These are phyloP conservation scores for Ceratocystis variospora DNA, from an alignment of 2,329 filamentous ascomycete genomes.

Conservation along the genomic window DNA sequence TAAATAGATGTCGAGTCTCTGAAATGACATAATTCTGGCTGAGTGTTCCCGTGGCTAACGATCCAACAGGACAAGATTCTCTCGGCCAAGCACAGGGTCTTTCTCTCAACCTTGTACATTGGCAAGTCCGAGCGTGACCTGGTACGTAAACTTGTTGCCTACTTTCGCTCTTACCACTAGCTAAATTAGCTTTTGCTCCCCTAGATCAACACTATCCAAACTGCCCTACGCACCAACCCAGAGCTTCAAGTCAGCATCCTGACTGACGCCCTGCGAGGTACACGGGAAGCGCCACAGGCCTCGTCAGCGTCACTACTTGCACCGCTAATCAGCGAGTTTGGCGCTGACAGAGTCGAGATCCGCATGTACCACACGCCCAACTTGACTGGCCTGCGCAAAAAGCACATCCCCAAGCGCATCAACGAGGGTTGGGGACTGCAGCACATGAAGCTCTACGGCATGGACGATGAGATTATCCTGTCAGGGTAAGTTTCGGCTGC, in stretches of 20 bases:
- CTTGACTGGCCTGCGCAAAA: conserved; percentile 72
- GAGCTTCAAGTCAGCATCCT: conserved; percentile 73
- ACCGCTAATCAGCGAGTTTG: conserved; percentile 73
- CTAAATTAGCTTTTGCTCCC: not conserved
- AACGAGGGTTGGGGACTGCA: conserved; percentile 98
- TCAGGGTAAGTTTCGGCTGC: conserved; percentile 48
- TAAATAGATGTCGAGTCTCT: conserved; percentile 27
- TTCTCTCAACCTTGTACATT: conserved; percentile 92
- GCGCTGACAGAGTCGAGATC: conserved; percentile 70
- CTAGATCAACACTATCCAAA: conserved; percentile 60
- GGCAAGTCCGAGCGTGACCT: conserved; percentile 86
- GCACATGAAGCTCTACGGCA: conserved; percentile 96
- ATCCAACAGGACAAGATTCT: conserved; percentile 57
- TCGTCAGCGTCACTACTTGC: conserved; percentile 82
- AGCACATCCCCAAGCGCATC: conserved; percentile 70
- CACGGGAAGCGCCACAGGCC: conserved; percentile 70
- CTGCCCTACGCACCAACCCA: conserved; percentile 61
- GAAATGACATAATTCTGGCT: not conserved
- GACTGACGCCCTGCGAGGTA: conserved; percentile 82
- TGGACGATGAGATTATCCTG: conserved; percentile 90
- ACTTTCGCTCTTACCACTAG: conserved; percentile 18
- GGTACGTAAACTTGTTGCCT: conserved; percentile 29
- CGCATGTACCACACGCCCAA: conserved; percentile 98
- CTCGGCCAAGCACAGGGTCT: conserved; percentile 64
- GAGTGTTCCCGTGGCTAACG: not conserved